phyloP scores from a whole-genome alignment of 805 yeast genomes.

The Candida oleophila region DNA sequence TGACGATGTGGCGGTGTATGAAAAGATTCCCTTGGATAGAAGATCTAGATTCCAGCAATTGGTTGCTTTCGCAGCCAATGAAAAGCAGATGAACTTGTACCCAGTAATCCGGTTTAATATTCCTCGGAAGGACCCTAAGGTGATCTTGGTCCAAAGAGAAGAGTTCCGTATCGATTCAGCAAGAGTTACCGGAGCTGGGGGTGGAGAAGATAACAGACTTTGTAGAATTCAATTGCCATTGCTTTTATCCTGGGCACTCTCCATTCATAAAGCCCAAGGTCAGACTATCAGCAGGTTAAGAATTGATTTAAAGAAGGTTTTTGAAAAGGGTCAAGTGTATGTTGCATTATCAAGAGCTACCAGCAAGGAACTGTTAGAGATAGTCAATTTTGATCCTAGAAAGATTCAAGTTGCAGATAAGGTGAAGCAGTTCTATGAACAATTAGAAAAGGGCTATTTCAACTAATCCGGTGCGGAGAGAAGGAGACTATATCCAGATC shows the following conservation, averaged over 20 bases:
- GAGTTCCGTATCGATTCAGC: constrained; percentile 36
- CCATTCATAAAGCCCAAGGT: constrained; percentile 96
- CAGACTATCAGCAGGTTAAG: constrained; percentile 74
- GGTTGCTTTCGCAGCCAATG: constrained; percentile 22
- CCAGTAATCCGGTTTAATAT: constrained; percentile 34
- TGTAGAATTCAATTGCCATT: constrained; percentile 67
- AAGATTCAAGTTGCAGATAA: constrained; percentile 69
- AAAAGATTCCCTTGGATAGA: constrained; percentile 25
- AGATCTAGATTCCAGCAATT: constrained; percentile 18
- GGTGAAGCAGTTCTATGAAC: constrained; percentile 67
- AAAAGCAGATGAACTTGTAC: constrained; percentile 14
- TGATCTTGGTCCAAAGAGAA: constrained; percentile 34
- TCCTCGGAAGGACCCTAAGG: constrained; percentile 18
- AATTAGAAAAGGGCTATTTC: constrained; percentile 2
- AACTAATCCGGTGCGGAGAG: not conserved
- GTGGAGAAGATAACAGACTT: not conserved
- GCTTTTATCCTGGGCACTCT: constrained; percentile 93
- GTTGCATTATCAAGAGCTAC: constrained; percentile 94
- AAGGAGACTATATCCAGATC: too few relatives aligned
- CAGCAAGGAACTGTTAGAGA: constrained; percentile 77
- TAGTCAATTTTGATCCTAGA: constrained; percentile 62
- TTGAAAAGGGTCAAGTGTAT: constrained; percentile 94
- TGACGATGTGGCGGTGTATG: constrained; percentile 14
- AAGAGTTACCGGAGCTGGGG: constrained; percentile 12
- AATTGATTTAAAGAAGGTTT: constrained; percentile 73